Evolutionary conservation across 805 yeast genomes (phyloP), one percentile per base, ranked within the genome.

Genomic region (Zygotorulaspora sp.): DNA sequence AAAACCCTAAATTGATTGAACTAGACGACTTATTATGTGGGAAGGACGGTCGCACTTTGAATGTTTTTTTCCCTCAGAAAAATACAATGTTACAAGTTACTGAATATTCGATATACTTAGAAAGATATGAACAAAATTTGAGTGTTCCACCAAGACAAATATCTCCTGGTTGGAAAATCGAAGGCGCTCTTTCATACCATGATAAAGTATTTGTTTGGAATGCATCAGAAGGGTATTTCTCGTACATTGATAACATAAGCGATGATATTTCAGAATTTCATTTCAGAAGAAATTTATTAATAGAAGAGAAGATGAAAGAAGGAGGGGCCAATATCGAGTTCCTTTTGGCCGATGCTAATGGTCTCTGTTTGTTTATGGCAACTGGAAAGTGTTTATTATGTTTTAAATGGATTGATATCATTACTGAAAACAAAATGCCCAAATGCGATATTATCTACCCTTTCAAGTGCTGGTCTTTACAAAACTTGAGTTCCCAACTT

Each of bases 161-260:
- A 12, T 23, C 23, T 10, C 46, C 48, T 2, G 41, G 32, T 2
- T 43, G 44, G 38, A 21, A 30, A 21, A 44, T 50, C 6, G 45
- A 44, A 12, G 52, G 50, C 1, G 43, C 31, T 1, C 20, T 45
- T 3, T 28, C 35, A 22, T 34, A 25, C 12, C 38, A 33, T 3
- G 28, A 35, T 4, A 38, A 24, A 15, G 28, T 50, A 2, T 32
- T 52, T 4, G 12, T 50, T n/a, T 52, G 57, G 57, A 52, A 48
- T 35, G 18, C 24, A 11, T 32, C 26, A 8, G 33, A 32, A 11
- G 30, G 29, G 4, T 22, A 31, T 16, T 9, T 48, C n/a, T 31
- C 35, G 24, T 44, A 30, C 24, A 41, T 42, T 11, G 18, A 38
- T 9, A 38, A 43, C 18, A 32, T 48, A n/a, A 30, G 32, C 20